Conservation (phyloP, 208 protist species). For the Trypanosomatidae sp. region DNA sequence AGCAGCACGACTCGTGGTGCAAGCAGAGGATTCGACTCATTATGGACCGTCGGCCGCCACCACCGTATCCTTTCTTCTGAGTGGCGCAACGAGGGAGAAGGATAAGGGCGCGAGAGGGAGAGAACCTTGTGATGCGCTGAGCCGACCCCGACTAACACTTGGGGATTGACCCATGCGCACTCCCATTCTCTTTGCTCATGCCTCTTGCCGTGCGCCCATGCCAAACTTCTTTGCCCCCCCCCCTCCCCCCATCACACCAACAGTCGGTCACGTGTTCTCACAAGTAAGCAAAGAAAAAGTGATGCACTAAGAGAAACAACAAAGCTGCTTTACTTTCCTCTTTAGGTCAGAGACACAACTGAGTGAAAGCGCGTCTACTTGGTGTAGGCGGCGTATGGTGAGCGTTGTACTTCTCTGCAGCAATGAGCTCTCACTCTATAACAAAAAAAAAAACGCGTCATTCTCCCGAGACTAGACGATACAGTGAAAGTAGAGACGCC, state of each 20-base stretch:
- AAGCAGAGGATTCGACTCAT: conserved; percentile 87
- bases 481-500: too few relatives aligned
- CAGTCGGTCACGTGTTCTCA: background rate
- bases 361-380: background rate
- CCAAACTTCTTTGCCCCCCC: background rate
- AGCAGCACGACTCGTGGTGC: conserved; percentile 89
- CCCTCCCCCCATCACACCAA: background rate
- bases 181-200: background rate
- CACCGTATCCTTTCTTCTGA: conserved; percentile 85
- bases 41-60: conserved; percentile 73
- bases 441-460: too few relatives aligned
- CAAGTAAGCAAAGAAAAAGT: background rate
- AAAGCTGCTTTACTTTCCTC: background rate
- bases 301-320: background rate
- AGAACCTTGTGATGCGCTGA: background rate
- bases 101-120: background rate
- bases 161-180: background rate
- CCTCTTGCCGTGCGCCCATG: background rate
- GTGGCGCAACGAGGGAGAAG: background rate
- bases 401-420: background rate
- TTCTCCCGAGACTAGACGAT: background rate
- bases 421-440: background rate
- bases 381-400: background rate
- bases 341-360: background rate
- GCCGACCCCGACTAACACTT: background rate